Base-by-base conservation (phyloP, 345 rosid genomes). In the Balakata baccata region DNA sequence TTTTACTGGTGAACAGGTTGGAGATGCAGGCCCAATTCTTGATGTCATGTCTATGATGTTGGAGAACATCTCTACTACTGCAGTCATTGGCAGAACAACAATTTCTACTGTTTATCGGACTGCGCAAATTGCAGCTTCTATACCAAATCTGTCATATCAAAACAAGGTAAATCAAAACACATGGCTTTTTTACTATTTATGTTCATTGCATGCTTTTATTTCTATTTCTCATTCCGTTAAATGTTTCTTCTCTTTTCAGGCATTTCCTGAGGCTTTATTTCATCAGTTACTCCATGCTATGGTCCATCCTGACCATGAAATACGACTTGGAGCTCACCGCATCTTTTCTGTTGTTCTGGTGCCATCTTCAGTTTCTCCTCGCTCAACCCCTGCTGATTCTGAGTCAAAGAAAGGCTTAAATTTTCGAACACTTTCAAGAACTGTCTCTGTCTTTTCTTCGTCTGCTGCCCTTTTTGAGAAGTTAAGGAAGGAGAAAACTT, bases 401-500 rank as follows among this genome's bases (percentile, higher is more conserved):
- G 84, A 82, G 25, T 63, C 85, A 71, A 82, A 83, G 86, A 89
- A 83, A 80, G 88, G 86, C 63, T 73, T 81, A 56, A 85, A 84
- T 68, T 85, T 89, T 85, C 86, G 93, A 77, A 85, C 97, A 9
- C 93, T 95, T 60, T 93, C 97, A 51, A 93, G 98, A 87, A 89
- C 92, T 25, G 98, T 92, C 17, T 95, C 96, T 57, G 99, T 88
- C 75, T 95, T 95, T 84, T 95, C 99, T 84, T 95, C 99, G 57
- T 95, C 98, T 16, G 96, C 98, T 78, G 99, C 99, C 70, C 93
- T 95, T 74, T 93, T 93, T 75, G 93, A 95, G 82, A 93, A 95
- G 92, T 82, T 91, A 68, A 86, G 75, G 83, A 88, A 77, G 59
- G 92, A 84, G 22, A 95, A 85, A 79, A 58, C 84, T 71, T 75